These are phyloP conservation scores for Pascua sp. DNA, from an alignment of 1,284 basidiomycete genomes.

Conservation along the genomic window DNA sequence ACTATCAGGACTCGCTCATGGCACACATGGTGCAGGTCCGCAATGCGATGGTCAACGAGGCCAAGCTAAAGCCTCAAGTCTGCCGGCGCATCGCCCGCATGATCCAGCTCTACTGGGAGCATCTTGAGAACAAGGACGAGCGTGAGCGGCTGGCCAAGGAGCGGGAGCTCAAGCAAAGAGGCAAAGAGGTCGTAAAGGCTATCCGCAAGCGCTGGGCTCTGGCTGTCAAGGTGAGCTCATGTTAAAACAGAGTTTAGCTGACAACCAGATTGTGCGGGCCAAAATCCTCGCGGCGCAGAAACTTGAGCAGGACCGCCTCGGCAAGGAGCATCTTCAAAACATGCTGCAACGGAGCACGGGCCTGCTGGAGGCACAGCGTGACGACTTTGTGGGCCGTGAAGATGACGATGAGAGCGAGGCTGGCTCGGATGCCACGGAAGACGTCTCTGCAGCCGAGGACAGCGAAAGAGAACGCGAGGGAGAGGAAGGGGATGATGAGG, in stretches of 20 bases:
- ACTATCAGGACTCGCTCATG: constrained; percentile 48
- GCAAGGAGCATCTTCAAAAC: constrained; percentile 81
- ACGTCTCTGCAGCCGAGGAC: constrained; percentile 30
- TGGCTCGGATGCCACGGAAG: constrained; percentile 19
- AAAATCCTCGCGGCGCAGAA: constrained; percentile 59
- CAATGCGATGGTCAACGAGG: constrained; percentile 46
- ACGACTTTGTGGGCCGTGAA: constrained; percentile 57
- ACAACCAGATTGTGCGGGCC: constrained; percentile 61
- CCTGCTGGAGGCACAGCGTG: constrained; percentile 77
- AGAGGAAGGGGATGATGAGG: constrained; percentile 9
- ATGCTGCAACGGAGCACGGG: constrained; percentile 86
- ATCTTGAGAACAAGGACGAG: constrained; percentile 60
- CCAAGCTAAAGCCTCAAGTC: constrained; percentile 43
- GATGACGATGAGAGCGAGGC: constrained; percentile 21
- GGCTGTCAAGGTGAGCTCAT: constrained; percentile 70
- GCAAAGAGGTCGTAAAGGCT: constrained; percentile 67
- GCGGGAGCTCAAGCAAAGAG: constrained; percentile 62
- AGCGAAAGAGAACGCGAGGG: constrained; percentile 38
- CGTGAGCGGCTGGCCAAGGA: constrained; percentile 64
- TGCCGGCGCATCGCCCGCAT: constrained; percentile 62
- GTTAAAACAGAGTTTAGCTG: constrained; percentile 1
- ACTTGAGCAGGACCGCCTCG: constrained; percentile 63
- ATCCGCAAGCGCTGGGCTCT: constrained; percentile 69
- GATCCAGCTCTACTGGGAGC: constrained; percentile 75
- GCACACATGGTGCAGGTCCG: constrained; percentile 49